Evolutionary conservation across 768 basidiomycete species (phyloP), one percentile per base, ranked within the genome.

Genomic region (Kwoniella bestiolae): DNA sequence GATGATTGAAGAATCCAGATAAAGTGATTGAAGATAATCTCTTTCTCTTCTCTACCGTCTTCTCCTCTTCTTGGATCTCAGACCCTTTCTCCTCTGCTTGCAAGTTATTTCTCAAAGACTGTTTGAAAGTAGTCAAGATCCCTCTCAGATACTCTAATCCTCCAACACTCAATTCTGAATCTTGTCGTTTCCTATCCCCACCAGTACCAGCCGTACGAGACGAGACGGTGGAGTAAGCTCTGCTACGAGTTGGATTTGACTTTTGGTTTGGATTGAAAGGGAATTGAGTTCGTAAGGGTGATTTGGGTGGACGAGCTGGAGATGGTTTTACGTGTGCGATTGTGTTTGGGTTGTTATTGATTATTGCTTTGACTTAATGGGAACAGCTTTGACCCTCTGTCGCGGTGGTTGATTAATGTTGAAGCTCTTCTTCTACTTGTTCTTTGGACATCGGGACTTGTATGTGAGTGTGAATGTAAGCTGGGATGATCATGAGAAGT

Each of bases 71-170:
- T 41, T 41, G 38, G 38, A 41, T 41, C 38, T 11, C 38, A 41
- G 38, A 41, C 18, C 38, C 38, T 41, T 41, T 31, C 7, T 23
- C n/a, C 9, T 57, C 28, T 18, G 41, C 31, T 12, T 31, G 26
- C 11, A 38, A 28, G 23, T 57, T 31, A 16, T 28, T 16, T 57
- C 44, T 44, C 16, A 58, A 18, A 31, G 35, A 8, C 38, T 58
- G 38, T 21, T 25, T 46, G 38, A 58, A 58, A 3, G 41, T 28
- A 3, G 18, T 46, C 23, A 58, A 31, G 16, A 46, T 58, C 2
- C 31, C 45, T 16, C 56, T n/a, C 11, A 58, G 44, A n/a, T 46
- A 46, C 16, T 58, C 56, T 44, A 58, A 45, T 29, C 56, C 56
- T 6, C 56, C 44, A 29, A 58, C 14, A 46, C 56, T 58, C 41